Conservation (phyloP, 1,284 basidiomycete genomes). For the Cutaneotrichosporon sp. region DNA sequence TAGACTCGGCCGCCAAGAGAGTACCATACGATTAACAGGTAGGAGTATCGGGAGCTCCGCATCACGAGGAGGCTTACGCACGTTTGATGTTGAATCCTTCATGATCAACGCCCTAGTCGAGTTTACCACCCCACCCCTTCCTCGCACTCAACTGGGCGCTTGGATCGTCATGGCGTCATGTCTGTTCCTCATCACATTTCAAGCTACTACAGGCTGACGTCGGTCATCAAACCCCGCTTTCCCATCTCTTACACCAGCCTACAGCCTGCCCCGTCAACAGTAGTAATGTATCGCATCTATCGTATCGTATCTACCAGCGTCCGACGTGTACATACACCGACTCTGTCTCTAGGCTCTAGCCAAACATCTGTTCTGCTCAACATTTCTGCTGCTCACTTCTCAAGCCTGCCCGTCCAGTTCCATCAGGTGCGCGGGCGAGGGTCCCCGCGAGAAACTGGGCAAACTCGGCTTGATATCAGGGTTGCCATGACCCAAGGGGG, state of each 20-base stretch:
- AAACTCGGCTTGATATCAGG: slow-evolving; percentile 24
- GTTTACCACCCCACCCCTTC: no score
- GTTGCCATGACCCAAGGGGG: slow-evolving; percentile 36
- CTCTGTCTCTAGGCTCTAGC: slow-evolving; percentile 9
- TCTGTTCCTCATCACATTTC: background rate
- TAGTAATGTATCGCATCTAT: slow-evolving; percentile 11
- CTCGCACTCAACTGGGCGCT: no score
- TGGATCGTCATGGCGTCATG: no score
- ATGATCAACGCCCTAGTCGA: no score
- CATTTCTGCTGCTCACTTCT: background rate
- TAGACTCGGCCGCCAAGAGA: no score
- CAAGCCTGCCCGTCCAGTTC: slow-evolving; percentile 29
- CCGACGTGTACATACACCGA: slow-evolving; percentile 11
- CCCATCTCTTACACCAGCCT: no score
- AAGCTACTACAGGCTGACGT: no score
- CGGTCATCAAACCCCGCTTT: no score
- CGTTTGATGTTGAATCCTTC: no score
- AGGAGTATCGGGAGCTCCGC: no score
- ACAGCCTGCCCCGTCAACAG: background rate
- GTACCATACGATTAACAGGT: no score
- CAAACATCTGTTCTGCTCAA: background rate
- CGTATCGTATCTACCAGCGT: slow-evolving; percentile 10
- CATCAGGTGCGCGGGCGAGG: slow-evolving; percentile 29
- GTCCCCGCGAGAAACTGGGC: slow-evolving; percentile 25
- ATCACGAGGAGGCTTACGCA: no score